A percentile compares a stretch with the other conserved stretches of the same genome.
phyloP scores from a whole-genome alignment of 306 rosid species.

The Comarum palustre region DNA sequence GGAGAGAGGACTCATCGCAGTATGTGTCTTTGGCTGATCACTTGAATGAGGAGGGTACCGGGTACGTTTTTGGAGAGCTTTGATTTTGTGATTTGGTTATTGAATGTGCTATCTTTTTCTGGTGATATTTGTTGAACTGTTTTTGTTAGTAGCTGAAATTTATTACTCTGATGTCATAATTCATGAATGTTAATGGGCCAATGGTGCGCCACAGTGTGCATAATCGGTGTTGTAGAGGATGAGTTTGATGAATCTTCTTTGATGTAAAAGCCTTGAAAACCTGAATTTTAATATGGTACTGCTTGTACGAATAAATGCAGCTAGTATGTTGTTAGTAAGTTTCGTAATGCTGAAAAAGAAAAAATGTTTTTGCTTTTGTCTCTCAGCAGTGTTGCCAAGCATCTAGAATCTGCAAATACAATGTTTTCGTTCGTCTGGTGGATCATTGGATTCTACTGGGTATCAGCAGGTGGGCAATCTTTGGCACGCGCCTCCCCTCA shows the following conservation, averaged over 20 bases:
- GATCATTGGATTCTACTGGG: constrained; percentile 99
- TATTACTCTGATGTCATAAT: neutral
- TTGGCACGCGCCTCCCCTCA: constrained; percentile 68
- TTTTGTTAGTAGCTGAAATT: neutral
- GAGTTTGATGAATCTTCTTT: neutral
- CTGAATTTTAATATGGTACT: neutral
- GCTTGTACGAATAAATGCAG: neutral
- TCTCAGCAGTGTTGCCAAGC: constrained; percentile 65
- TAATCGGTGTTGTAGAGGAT: neutral
- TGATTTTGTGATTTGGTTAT: neutral
- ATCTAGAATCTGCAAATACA: constrained; percentile 90
- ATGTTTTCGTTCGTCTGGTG: constrained; percentile 98
- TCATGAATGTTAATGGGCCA: neutral
- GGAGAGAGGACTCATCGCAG: constrained; percentile 46
- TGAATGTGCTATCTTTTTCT: neutral
- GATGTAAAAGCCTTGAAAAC: neutral
- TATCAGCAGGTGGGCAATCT: constrained; percentile 77
- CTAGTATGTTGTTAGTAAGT: neutral
- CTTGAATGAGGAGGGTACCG: constrained; percentile 50
- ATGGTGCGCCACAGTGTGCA: neutral
- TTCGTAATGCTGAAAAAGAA: neutral
- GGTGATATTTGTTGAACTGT: constrained; percentile 4
- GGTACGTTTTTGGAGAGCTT: constrained; percentile 36
- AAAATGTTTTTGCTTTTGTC: constrained; percentile 6
- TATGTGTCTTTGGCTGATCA: constrained; percentile 48